phyloP scores from a whole-genome alignment of 106 monocot species.

The Narthecium ossifragum region DNA sequence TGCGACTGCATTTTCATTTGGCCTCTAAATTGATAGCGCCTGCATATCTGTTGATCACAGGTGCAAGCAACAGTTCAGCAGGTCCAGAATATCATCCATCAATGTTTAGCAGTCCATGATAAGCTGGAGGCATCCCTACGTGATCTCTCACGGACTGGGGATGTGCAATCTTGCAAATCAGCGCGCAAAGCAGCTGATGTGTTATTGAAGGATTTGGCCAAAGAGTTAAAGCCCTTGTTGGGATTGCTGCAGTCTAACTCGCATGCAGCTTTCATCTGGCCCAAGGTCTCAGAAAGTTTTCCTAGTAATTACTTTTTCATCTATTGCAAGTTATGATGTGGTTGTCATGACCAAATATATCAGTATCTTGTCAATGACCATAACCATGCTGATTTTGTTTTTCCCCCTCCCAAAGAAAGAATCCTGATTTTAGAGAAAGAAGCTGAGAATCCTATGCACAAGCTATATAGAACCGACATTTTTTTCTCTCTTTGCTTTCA shows the following conservation, averaged over 20 bases:
- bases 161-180: conserved; percentile 78
- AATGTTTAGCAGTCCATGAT: conserved; percentile 69
- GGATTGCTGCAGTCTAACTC: conserved; percentile 66
- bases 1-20: too few relatives aligned
- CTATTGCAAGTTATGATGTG: background rate
- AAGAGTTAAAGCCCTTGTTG: conserved; percentile 71
- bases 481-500: too few relatives aligned
- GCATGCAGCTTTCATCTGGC: conserved; percentile 77
- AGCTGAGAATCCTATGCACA: background rate
- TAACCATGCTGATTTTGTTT: too few relatives aligned
- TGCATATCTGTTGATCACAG: too few relatives aligned
- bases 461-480: too few relatives aligned
- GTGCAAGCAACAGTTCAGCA: conserved; percentile 72
- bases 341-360: background rate
- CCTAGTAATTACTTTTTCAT: background rate
- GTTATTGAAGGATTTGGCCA: conserved; percentile 67
- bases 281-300: conserved; percentile 59
- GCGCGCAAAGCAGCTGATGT: conserved; percentile 77
- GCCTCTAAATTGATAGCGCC: too few relatives aligned
- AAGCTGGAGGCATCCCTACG: conserved; percentile 77
- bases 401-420: too few relatives aligned
- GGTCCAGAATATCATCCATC: conserved; percentile 53
- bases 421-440: too few relatives aligned
- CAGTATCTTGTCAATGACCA: too few relatives aligned
- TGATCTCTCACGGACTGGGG: conserved; percentile 82